These are phyloP conservation scores for Solanum paucissectum DNA, from an alignment of 257 asterid species.

Conservation along the genomic window DNA sequence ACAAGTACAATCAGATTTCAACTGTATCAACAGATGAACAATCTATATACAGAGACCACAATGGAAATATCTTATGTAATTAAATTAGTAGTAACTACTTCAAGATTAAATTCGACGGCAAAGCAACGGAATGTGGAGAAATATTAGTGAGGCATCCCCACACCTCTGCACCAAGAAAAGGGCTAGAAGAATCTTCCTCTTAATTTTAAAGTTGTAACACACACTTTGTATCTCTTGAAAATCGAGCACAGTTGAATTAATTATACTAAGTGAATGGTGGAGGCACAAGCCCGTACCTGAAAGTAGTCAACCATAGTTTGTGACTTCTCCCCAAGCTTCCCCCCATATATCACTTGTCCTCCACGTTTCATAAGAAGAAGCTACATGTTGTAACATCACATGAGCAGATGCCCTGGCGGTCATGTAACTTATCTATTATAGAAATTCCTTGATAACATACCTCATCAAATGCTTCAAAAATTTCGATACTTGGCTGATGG, in stretches of 20 bases:
- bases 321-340: slow-evolving; percentile 79
- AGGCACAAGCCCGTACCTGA: slow-evolving; percentile 36
- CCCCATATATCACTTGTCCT: slow-evolving; percentile 86
- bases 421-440: not conserved
- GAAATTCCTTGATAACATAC: slow-evolving; percentile 17
- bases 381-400: slow-evolving; percentile 25
- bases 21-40: not conserved
- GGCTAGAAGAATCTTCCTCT: not conserved
- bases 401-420: not conserved
- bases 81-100: not conserved
- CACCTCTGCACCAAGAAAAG: not conserved
- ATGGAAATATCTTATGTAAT: not conserved
- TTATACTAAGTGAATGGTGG: not conserved
- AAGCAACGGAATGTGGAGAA: not conserved
- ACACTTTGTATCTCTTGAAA: not conserved
- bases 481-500: slow-evolving; percentile 92
- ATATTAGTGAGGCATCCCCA: not conserved
- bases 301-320: slow-evolving; percentile 62
- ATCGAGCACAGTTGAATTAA: not conserved
- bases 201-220: not conserved
- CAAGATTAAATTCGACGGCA: not conserved
- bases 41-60: not conserved
- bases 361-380: slow-evolving; percentile 89
- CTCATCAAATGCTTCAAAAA: slow-evolving; percentile 96
- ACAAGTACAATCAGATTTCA: not conserved